phyloP scores from a whole-genome alignment of 441 rosid species.

The Flueggea neowawraea region DNA sequence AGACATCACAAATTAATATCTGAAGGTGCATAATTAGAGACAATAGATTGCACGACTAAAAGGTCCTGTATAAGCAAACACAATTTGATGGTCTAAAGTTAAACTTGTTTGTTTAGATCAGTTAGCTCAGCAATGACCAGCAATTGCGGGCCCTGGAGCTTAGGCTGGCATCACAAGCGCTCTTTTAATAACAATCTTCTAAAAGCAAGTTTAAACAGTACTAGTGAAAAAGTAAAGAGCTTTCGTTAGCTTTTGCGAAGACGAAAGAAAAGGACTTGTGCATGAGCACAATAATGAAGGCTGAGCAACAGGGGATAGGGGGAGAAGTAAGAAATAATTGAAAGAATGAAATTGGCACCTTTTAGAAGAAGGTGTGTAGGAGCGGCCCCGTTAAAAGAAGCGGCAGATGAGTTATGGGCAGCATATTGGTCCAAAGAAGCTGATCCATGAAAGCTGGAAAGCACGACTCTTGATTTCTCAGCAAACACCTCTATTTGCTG shows the following conservation, averaged over 20 bases:
- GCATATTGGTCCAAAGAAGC: constrained; percentile 30
- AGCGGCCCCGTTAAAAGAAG: constrained; percentile 38
- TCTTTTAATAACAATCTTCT: not conserved
- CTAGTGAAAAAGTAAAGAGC: constrained; percentile 15
- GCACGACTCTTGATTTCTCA: constrained; percentile 57
- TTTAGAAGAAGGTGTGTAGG: constrained; percentile 50
- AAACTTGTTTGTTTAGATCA: no score
- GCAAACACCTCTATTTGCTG: constrained; percentile 49
- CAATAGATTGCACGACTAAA: no score
- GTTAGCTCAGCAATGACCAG: not conserved
- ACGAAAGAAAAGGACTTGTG: constrained; percentile 10
- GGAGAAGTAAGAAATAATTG: constrained; percentile 10
- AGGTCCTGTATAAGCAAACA: no score
- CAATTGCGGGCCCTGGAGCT: not conserved
- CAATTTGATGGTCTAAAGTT: no score
- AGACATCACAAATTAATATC: no score
- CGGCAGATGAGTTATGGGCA: constrained; percentile 13
- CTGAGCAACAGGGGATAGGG: no score
- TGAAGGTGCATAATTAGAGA: no score
- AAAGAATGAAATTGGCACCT: constrained; percentile 38
- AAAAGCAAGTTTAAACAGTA: constrained; percentile 9
- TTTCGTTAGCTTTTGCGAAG: constrained; percentile 21
- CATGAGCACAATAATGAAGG: constrained; percentile 14
- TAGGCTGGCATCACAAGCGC: not conserved
- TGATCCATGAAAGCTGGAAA: constrained; percentile 33